Percentiles rank a stretch among this genome's conserved stretches.
Evolutionary conservation across 352 stramenopile species (phyloP).

Genomic region (Globisporangium megalacanthum): DNA sequence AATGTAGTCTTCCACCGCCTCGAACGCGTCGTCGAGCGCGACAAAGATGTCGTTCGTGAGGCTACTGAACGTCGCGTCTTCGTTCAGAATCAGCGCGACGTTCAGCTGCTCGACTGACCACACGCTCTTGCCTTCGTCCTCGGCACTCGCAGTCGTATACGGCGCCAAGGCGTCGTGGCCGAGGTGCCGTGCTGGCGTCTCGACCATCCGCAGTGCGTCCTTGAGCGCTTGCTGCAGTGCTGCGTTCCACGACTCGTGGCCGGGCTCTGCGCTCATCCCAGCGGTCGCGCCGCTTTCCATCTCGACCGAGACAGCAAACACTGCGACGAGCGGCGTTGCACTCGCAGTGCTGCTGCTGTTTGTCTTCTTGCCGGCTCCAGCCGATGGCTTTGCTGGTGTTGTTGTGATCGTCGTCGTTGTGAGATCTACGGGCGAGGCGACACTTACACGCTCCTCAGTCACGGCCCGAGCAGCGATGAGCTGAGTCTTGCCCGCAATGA

Average conservation of each 20-base stretch:
- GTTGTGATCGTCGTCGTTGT: neutral
- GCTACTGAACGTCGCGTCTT: constrained; percentile 74
- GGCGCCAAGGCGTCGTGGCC: constrained; percentile 68
- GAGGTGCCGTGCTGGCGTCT: constrained; percentile 81
- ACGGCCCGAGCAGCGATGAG: neutral
- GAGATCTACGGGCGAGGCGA: neutral
- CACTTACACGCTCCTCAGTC: neutral
- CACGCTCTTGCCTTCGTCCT: constrained; percentile 79
- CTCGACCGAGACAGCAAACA: constrained; percentile 63
- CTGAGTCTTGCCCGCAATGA: constrained; percentile 45
- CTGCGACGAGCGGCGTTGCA: constrained; percentile 34
- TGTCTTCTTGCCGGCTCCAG: constrained; percentile 3
- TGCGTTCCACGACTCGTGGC: constrained; percentile 67
- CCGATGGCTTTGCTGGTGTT: neutral
- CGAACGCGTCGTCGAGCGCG: constrained; percentile 72
- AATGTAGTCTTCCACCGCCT: constrained; percentile 83
- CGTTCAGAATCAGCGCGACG: constrained; percentile 76
- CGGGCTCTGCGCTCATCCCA: constrained; percentile 45
- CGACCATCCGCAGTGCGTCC: constrained; percentile 83
- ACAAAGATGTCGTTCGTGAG: constrained; percentile 86
- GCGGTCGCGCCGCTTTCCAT: constrained; percentile 28
- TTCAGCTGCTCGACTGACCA: constrained; percentile 79
- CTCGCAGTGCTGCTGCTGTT: neutral
- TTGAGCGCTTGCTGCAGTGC: constrained; percentile 72
- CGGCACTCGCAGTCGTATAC: constrained; percentile 75